These are phyloP conservation scores for Alternaria panax DNA, from an alignment of 2,329 filamentous ascomycete species.

Conservation along the genomic window DNA sequence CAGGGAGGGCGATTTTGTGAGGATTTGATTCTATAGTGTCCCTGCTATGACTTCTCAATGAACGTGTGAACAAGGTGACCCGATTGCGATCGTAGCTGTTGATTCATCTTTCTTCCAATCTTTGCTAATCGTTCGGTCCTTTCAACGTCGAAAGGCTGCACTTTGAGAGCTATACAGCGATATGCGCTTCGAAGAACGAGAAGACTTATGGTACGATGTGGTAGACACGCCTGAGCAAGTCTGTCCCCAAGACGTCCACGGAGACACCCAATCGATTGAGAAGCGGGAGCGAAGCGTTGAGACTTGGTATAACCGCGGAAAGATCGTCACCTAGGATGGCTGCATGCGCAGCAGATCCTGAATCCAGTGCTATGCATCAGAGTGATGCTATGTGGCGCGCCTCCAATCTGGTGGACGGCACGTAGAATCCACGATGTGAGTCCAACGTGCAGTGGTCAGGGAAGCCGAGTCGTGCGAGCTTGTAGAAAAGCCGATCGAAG, in stretches of 20 bases:
- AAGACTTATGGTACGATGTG: not conserved
- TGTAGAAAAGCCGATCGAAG: not conserved
- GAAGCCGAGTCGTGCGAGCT: not conserved
- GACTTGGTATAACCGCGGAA: not conserved
- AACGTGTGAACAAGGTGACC: too few species aligned
- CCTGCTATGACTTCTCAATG: not conserved
- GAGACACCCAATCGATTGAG: not conserved
- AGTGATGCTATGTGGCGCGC: not conserved
- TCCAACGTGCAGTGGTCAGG: not conserved
- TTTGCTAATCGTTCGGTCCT: not conserved
- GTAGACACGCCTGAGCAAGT: not conserved
- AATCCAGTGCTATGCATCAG: not conserved
- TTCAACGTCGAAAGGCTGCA: not conserved
- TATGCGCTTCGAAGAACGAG: not conserved
- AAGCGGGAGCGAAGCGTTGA: not conserved
- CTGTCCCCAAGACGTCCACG: not conserved
- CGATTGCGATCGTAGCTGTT: not conserved
- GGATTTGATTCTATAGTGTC: not conserved
- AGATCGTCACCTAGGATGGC: not conserved
- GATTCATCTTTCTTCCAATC: not conserved
- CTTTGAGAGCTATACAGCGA: not conserved
- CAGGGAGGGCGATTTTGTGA: not conserved
- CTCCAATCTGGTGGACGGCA: not conserved
- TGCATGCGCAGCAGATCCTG: not conserved
- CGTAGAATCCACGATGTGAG: not conserved